These are phyloP conservation scores for Neocallimastix lanati DNA, from an alignment of 192 early-diverging fungal genomes.

Conservation along the genomic window DNA sequence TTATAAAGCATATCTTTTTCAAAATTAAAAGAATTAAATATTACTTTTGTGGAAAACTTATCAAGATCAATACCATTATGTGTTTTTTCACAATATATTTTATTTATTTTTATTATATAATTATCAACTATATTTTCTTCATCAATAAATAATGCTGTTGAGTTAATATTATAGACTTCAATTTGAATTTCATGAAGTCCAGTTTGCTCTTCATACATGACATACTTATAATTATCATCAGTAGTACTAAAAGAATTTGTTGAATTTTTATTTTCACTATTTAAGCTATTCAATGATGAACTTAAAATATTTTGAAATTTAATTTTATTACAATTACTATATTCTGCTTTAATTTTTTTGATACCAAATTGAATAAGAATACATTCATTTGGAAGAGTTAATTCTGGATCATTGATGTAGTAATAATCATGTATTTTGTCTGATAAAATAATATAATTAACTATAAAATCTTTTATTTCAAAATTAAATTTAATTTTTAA, in stretches of 20 bases:
- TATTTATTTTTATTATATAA: not conserved
- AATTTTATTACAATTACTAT: not conserved
- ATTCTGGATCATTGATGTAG: not conserved
- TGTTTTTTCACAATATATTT: not conserved
- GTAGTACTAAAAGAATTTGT: not conserved
- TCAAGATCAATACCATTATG: not conserved
- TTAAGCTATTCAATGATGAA: not conserved
- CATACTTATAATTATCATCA: not conserved
- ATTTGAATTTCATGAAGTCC: not conserved
- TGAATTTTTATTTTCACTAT: not conserved
- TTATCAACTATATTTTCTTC: not conserved
- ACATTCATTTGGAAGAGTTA: not conserved
- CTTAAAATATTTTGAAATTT: not conserved
- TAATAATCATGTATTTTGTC: not conserved
- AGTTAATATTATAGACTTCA: not conserved
- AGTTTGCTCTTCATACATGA: not conserved
- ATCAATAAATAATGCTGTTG: not conserved
- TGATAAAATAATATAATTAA: not conserved
- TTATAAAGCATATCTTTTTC: not conserved
- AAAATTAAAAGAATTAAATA: not conserved
- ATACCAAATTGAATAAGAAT: not conserved
- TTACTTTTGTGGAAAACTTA: not conserved
- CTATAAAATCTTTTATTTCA: too few relatives aligned
- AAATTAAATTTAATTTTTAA: too few relatives aligned
- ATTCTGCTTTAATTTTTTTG: not conserved